Evolutionary conservation across 306 rosid genomes (phyloP), one percentile per base, ranked within the genome.

Genomic region (Oxytropis ochrocephala): DNA sequence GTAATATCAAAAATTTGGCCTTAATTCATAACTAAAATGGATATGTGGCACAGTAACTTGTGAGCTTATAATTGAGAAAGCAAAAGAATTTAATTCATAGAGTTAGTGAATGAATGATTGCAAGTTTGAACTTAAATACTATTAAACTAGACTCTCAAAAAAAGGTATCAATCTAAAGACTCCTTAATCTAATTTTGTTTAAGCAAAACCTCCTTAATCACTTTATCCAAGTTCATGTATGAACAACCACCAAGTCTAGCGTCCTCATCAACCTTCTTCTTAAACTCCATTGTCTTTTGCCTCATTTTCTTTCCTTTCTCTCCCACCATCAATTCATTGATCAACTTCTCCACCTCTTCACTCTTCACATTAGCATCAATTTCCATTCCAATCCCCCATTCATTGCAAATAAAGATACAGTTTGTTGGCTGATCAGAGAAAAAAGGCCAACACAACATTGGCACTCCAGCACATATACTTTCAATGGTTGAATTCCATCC

Each of bases 401-500:
- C 62, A 7, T 46, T 59, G 48, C 78, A 67, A 14, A 63, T 41
- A 47, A 11, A 27, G 29, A 48, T 66, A 9, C 78, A 64, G 14
- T 78, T 65, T 27, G 54, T 49, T 38, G 72, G 64, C 21, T 78
- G 78, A 13, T 78, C 82, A 0, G 51, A 64, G 10, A 78, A 78
- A 30, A 72, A 72, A 2, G 82, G 82, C 82, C 78, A 78, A 12
- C 74, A 78, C 41, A 72, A 9, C 74, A 72, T 72, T 12, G 82
- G 78, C 10, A 78, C 74, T 11, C 78, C 82, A 0, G 33, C 64
- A 33, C 70, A 46, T 1, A 78, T 1, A 17, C 78, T 78, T 16
- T 78, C 82, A 0, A 41, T 78, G 16, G 73, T 71, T 1, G 79
- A 75, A 38, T 78, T 78, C 78, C 82, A 78, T 35, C 82, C 75